phyloP scores from a whole-genome alignment of 2,329 filamentous ascomycete genomes.

The Fusarium sp. region DNA sequence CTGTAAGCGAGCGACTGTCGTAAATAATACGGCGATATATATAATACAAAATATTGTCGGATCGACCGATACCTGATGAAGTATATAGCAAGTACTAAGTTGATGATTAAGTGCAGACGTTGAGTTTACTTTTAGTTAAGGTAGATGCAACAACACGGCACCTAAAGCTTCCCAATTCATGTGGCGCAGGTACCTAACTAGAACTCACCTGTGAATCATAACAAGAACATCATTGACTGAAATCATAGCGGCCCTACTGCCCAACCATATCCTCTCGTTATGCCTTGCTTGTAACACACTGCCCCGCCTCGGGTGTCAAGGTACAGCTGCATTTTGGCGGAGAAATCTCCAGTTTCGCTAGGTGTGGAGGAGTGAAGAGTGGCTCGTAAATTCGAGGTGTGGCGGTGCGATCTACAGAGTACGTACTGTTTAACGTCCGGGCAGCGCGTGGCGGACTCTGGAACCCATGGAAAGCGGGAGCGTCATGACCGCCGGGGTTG shows the following conservation, averaged over 20 bases:
- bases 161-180: slow-evolving; percentile 6
- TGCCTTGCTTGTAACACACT: not conserved
- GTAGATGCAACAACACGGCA: slow-evolving; percentile 8
- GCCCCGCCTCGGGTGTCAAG: slow-evolving; percentile 24
- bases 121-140: slow-evolving; percentile 5
- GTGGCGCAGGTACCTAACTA: slow-evolving; percentile 30
- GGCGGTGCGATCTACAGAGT: slow-evolving; percentile 19
- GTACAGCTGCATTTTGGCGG: slow-evolving; percentile 13
- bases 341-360: slow-evolving; percentile 12
- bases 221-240: not conserved
- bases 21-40: slow-evolving; percentile 7
- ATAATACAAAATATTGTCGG: not conserved
- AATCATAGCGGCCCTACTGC: slow-evolving; percentile 22
- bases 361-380: not conserved
- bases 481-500: slow-evolving; percentile 27
- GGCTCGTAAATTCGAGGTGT: slow-evolving; percentile 19
- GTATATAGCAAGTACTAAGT: not conserved
- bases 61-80: slow-evolving; percentile 14
- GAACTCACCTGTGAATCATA: not conserved
- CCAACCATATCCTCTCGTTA: slow-evolving; percentile 22
- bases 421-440: slow-evolving; percentile 18
- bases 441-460: slow-evolving; percentile 24
- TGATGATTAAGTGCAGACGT: not conserved
- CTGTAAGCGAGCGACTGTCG: slow-evolving; percentile 10
- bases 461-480: slow-evolving; percentile 10